Conservation (phyloP, 305 asterid genomes). For the Fraxinus floribunda region DNA sequence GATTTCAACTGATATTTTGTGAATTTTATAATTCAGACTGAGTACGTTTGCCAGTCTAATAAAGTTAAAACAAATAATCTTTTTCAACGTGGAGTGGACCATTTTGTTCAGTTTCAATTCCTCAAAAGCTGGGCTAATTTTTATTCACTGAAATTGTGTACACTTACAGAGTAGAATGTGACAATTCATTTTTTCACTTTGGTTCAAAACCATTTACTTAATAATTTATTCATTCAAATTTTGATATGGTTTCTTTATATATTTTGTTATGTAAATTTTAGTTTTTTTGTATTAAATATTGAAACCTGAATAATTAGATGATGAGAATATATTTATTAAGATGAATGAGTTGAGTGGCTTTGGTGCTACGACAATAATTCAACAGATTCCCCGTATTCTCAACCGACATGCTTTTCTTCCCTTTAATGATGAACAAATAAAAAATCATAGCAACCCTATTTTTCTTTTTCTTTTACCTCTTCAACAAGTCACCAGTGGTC, state of each 20-base stretch:
- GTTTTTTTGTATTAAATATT: background rate
- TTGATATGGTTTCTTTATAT: background rate
- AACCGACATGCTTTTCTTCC: conserved; percentile 30
- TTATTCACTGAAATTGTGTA: background rate
- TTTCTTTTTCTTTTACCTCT: background rate
- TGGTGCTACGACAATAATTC: conserved; percentile 4
- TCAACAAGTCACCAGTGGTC: background rate
- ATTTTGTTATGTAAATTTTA: background rate
- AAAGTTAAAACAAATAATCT: background rate
- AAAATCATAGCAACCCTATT: background rate
- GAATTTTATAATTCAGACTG: background rate
- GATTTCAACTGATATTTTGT: background rate
- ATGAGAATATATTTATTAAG: background rate
- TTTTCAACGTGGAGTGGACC: conserved; percentile 6
- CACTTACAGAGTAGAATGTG: background rate
- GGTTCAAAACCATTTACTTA: background rate
- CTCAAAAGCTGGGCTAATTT: conserved; percentile 3
- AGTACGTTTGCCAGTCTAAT: conserved; percentile 3
- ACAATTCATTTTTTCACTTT: background rate
- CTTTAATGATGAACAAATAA: conserved; percentile 15
- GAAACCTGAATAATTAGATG: background rate
- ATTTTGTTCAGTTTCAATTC: background rate
- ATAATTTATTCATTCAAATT: background rate
- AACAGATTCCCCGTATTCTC: conserved; percentile 7
- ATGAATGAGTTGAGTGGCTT: background rate